Conservation (phyloP, 208 protist genomes). For the Leishmania major region DNA sequence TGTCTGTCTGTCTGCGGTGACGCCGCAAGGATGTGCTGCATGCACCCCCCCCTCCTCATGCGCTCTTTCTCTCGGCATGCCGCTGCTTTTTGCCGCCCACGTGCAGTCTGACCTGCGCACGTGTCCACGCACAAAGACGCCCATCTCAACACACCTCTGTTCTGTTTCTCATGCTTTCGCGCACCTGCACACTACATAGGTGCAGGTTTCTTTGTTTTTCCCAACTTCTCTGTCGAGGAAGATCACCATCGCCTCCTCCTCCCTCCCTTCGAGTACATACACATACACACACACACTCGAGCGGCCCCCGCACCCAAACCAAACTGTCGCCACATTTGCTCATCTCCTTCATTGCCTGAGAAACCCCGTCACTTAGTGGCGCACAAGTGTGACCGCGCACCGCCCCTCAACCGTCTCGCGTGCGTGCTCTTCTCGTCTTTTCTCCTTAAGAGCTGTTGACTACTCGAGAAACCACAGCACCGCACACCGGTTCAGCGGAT, state of each 20-base stretch:
- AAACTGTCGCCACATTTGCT: neutral
- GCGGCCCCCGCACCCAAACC: neutral
- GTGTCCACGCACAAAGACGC: neutral
- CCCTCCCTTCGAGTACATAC: neutral
- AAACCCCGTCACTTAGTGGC: neutral
- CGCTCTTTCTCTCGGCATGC: neutral
- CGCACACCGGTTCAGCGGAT: neutral
- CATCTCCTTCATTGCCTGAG: neutral
- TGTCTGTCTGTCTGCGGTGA: neutral
- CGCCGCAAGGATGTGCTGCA: neutral
- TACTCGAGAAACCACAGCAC: neutral
- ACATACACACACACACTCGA: neutral
- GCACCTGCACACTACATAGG: neutral
- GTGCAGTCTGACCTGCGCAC: neutral
- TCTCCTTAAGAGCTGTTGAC: neutral
- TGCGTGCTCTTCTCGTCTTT: neutral
- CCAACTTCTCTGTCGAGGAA: neutral
- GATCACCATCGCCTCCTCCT: neutral
- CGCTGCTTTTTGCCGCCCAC: neutral
- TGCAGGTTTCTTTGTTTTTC: neutral
- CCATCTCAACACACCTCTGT: neutral
- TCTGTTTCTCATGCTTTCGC: neutral
- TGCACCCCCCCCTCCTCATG: neutral
- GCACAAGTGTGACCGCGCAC: neutral
- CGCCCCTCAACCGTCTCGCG: neutral